These are phyloP conservation scores for Aspergillus spinulosporus DNA, from an alignment of 2,329 filamentous ascomycete species.

Conservation along the genomic window DNA sequence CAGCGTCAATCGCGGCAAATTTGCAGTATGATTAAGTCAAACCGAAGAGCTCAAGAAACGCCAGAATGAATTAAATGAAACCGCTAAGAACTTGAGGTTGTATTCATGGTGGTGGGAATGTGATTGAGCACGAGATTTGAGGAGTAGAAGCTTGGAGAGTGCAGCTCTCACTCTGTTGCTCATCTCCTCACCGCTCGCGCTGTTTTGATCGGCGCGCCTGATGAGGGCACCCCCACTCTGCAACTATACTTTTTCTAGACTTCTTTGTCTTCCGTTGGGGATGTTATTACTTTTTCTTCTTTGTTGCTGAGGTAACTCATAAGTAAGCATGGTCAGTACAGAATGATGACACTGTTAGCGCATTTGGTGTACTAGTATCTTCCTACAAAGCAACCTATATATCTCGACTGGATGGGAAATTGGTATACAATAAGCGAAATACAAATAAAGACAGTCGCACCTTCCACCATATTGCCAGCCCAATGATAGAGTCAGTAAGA, in stretches of 20 bases:
- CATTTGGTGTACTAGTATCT: too few species aligned
- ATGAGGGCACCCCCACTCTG: not conserved
- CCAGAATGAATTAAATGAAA: conserved; percentile 7
- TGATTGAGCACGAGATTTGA: not conserved
- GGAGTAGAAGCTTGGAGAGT: not conserved
- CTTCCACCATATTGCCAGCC: too few species aligned
- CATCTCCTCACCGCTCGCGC: conserved; percentile 13
- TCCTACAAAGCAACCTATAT: too few species aligned
- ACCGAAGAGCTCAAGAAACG: conserved; percentile 1
- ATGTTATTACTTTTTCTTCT: not conserved
- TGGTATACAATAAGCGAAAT: too few species aligned
- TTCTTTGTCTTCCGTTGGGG: not conserved
- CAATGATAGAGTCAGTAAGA: too few species aligned
- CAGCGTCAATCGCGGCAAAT: not conserved
- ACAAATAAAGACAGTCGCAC: too few species aligned
- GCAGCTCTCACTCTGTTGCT: not conserved
- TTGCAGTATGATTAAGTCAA: not conserved
- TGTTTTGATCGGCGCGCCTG: conserved; percentile 14
- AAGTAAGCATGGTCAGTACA: too few species aligned
- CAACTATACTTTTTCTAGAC: not conserved
- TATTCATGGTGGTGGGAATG: conserved; percentile 6
- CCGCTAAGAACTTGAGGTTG: conserved; percentile 7
- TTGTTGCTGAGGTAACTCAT: not conserved
- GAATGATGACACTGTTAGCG: too few species aligned
- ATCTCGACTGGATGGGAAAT: too few species aligned